phyloP scores from a whole-genome alignment of 148 eudicot genomes.

The Chenopodium album region DNA sequence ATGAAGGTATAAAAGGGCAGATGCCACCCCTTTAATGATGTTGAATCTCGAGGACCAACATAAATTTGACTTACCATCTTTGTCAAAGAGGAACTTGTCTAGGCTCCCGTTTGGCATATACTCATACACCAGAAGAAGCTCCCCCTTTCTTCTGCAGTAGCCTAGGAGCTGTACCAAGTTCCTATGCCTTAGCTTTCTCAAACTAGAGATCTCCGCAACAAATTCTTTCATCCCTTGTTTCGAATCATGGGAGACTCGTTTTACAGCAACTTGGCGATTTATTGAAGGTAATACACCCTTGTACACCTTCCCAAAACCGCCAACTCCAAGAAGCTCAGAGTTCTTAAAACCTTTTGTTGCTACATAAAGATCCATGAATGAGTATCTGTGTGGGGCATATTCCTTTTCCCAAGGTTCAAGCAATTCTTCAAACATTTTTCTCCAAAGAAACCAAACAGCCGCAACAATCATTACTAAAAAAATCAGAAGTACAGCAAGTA shows the following conservation, averaged over 20 bases:
- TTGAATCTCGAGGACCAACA: no score
- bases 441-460: slow-evolving; percentile 14
- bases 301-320: slow-evolving; percentile 33
- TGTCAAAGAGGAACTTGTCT: no score
- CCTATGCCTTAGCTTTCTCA: no score
- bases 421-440: slow-evolving; percentile 26
- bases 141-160: no score
- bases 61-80: no score
- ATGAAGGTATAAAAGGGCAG: no score
- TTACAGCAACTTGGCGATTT: slow-evolving; percentile 27
- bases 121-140: no score
- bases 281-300: slow-evolving; percentile 5
- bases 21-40: no score
- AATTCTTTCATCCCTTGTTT: slow-evolving; percentile 31
- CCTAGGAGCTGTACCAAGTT: no score
- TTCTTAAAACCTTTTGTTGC: slow-evolving; percentile 43
- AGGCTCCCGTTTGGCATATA: no score
- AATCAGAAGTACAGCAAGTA: neutral
- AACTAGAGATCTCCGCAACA: no score
- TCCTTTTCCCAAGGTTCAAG: slow-evolving; percentile 25
- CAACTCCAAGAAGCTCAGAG: slow-evolving; percentile 32
- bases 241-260: slow-evolving; percentile 35
- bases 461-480: slow-evolving; percentile 3
- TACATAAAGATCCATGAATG: slow-evolving; percentile 32
- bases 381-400: neutral